These are phyloP conservation scores for Nevesoporus exiguus DNA, from an alignment of 768 basidiomycete genomes.

Conservation along the genomic window DNA sequence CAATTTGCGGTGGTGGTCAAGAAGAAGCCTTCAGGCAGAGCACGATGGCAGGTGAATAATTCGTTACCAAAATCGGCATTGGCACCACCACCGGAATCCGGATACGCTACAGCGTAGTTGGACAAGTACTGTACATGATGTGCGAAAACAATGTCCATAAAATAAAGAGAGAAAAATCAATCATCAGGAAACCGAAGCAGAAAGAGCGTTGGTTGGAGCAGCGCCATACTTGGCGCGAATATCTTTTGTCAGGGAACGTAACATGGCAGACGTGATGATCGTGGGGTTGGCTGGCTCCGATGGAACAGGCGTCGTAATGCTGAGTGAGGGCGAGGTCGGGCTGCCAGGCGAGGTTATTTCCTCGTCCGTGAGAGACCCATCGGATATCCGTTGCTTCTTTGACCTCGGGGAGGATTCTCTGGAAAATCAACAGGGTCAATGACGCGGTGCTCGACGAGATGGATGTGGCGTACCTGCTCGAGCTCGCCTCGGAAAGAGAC, in stretches of 20 bases:
- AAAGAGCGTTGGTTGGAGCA: background rate
- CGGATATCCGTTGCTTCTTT: slow-evolving; percentile 44
- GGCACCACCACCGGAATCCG: background rate
- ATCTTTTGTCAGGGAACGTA: slow-evolving; percentile 40
- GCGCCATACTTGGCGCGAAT: slow-evolving; percentile 31
- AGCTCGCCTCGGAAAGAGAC: slow-evolving; percentile 39
- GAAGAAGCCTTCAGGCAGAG: background rate
- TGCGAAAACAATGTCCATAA: background rate
- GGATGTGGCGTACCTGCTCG: slow-evolving; percentile 36
- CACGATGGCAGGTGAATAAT: background rate
- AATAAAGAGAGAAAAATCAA: background rate
- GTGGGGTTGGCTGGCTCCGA: slow-evolving; percentile 32
- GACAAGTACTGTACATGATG: slow-evolving; percentile 8
- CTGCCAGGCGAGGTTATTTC: slow-evolving; percentile 22
- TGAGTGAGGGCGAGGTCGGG: slow-evolving; percentile 43
- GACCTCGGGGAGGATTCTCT: slow-evolving; percentile 24
- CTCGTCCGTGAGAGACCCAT: slow-evolving; percentile 30
- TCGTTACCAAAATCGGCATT: slow-evolving; percentile 18
- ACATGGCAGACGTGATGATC: slow-evolving; percentile 59
- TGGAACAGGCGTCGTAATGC: slow-evolving; percentile 41
- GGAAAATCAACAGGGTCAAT: slow-evolving; percentile 5
- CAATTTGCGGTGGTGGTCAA: slow-evolving; percentile 1
- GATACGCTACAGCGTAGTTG: background rate
- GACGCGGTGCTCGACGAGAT: background rate
- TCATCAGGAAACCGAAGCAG: slow-evolving; percentile 9